A percentile compares a stretch with the other conserved stretches of the same genome.
Conservation (phyloP, 2,329 filamentous ascomycete species). For the Colletotrichum acutatum region DNA sequence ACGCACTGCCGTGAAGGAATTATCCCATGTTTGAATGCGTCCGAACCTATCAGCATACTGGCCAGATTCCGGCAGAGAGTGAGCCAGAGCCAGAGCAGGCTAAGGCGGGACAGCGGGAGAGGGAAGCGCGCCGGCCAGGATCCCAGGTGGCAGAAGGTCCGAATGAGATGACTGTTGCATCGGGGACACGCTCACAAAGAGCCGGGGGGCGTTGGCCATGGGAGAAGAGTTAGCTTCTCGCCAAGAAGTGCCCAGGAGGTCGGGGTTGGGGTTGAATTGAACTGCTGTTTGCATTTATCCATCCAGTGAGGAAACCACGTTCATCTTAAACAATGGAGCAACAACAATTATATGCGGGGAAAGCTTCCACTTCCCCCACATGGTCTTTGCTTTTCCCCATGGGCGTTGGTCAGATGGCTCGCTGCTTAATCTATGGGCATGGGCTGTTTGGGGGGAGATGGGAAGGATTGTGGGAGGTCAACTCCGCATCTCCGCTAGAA, state of each 20-base stretch:
- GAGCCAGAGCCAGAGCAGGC: not conserved
- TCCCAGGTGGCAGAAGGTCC: conserved; percentile 31
- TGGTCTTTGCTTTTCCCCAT: conserved; percentile 14
- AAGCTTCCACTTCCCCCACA: not conserved
- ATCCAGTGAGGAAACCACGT: conserved; percentile 21
- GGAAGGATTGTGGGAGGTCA: not conserved
- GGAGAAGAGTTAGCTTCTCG: not conserved
- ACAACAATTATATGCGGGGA: conserved; percentile 24
- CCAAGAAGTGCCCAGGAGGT: conserved; percentile 3
- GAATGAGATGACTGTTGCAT: conserved; percentile 28
- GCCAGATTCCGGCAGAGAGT: not conserved
- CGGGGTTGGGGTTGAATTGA: not conserved
- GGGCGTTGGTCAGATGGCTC: conserved; percentile 15
- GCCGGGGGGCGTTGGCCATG: not conserved
- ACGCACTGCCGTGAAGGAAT: not conserved
- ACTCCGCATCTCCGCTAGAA: conserved; percentile 18
- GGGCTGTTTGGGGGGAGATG: not conserved
- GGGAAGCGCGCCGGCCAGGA: conserved; percentile 9
- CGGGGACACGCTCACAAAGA: not conserved
- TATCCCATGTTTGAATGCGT: not conserved
- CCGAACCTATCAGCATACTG: not conserved
- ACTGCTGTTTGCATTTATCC: conserved; percentile 24
- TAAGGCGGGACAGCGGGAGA: conserved; percentile 32
- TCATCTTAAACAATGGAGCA: not conserved
- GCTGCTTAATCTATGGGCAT: conserved; percentile 25